Conservation (phyloP, 139 green algal species). For the Tetraselmis chui region DNA sequence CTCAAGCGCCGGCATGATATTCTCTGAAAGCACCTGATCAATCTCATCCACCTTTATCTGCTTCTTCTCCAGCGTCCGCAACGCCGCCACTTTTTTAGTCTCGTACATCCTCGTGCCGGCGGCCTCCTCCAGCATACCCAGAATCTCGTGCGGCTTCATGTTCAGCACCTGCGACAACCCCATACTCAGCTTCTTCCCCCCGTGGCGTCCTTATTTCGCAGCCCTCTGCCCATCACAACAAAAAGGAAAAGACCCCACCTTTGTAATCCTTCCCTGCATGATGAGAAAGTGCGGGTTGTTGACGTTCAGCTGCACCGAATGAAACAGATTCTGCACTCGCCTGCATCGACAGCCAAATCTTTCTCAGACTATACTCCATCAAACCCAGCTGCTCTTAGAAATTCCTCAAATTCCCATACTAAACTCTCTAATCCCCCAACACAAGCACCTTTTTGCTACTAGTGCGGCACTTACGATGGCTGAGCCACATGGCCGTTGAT, state of each 20-base stretch:
- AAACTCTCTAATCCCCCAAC: too few species aligned
- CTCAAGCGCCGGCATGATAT: conserved; percentile 85
- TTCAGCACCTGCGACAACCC: conserved; percentile 85
- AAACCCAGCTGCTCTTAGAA: too few species aligned
- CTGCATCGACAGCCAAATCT: too few species aligned
- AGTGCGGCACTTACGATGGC: conserved; percentile 57
- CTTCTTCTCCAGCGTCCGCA: conserved; percentile 93
- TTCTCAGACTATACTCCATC: too few species aligned
- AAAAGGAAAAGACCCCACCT: too few species aligned
- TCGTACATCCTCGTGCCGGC: conserved; percentile 98
- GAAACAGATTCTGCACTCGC: conserved; percentile 95
- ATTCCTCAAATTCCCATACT: too few species aligned
- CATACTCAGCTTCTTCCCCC: too few species aligned
- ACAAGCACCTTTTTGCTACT: too few species aligned
- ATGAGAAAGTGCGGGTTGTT: conserved; percentile 99
- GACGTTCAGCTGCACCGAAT: conserved; percentile 98
- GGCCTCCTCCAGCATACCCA: conserved; percentile 96
- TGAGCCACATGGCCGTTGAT: conserved; percentile 93
- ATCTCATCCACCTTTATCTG: conserved; percentile 92
- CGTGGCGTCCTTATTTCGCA: too few species aligned
- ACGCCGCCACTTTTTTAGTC: conserved; percentile 71
- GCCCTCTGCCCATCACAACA: too few species aligned
- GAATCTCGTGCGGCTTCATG: conserved; percentile 97
- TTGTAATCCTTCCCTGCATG: conserved; percentile 98
- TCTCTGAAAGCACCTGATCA: conserved; percentile 77